Conservation (phyloP, 2,329 filamentous ascomycete genomes). For the Helminthosporium solani region DNA sequence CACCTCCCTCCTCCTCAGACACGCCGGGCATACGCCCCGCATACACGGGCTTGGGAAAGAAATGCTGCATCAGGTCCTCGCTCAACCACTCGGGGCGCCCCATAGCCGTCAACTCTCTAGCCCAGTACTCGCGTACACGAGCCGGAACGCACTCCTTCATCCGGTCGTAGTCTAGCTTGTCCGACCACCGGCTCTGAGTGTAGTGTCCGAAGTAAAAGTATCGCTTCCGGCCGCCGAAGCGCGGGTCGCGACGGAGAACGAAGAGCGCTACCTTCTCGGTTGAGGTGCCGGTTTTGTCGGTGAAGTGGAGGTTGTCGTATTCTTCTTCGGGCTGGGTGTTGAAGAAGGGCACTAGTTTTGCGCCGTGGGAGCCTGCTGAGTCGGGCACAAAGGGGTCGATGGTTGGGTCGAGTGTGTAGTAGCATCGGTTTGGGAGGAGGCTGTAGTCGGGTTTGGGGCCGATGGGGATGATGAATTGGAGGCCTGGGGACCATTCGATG, state of each 20-base stretch:
- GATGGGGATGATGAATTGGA: slow-evolving; percentile 36
- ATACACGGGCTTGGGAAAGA: slow-evolving; percentile 47
- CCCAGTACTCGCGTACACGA: slow-evolving; percentile 44
- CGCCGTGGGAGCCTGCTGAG: slow-evolving; percentile 46
- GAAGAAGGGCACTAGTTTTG: slow-evolving; percentile 51
- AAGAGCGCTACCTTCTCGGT: slow-evolving; percentile 48
- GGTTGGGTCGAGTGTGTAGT: slow-evolving; percentile 43
- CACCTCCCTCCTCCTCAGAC: slow-evolving; percentile 15
- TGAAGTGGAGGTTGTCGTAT: slow-evolving; percentile 5
- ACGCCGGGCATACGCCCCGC: slow-evolving; percentile 30
- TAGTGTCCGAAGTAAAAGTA: slow-evolving; percentile 52
- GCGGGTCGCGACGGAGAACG: slow-evolving; percentile 22
- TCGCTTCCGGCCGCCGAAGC: slow-evolving; percentile 7
- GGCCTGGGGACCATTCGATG: slow-evolving; percentile 43
- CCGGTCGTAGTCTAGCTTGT: slow-evolving; percentile 48
- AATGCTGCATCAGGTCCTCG: slow-evolving; percentile 42
- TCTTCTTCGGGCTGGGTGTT: slow-evolving; percentile 36
- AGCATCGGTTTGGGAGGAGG: slow-evolving; percentile 39
- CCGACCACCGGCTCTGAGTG: slow-evolving; percentile 46
- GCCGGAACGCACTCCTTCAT: slow-evolving; percentile 41
- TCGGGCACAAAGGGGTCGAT: slow-evolving; percentile 47
- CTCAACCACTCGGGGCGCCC: slow-evolving; percentile 47
- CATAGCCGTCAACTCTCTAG: slow-evolving; percentile 35
- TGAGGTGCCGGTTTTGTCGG: slow-evolving; percentile 20
- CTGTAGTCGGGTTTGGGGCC: slow-evolving; percentile 11